Percentiles rank a stretch among this genome's conserved stretches.
Evolutionary conservation across 768 basidiomycete genomes (phyloP).

Genomic region (Tephrocybe rancida): DNA sequence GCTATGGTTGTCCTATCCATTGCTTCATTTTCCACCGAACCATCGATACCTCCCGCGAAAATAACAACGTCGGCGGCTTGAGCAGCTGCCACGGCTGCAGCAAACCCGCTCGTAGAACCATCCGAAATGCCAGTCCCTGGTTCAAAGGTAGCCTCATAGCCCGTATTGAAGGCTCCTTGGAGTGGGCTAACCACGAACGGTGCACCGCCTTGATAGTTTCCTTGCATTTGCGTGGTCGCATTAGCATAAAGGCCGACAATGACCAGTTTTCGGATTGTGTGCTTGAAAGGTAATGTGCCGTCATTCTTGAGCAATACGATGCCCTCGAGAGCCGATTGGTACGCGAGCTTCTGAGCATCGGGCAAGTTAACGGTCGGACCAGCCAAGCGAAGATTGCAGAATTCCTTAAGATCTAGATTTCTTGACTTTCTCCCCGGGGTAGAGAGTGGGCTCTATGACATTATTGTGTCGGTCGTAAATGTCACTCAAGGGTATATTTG

Average conservation of each 20-base stretch:
- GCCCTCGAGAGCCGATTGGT: conserved; percentile 53
- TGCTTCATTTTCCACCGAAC: conserved; percentile 48
- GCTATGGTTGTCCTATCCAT: conserved; percentile 48
- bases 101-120: conserved; percentile 45
- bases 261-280: conserved; percentile 50
- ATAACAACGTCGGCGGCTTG: conserved; percentile 49
- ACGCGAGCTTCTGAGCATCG: conserved; percentile 48
- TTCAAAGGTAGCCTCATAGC: conserved; percentile 46
- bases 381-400: conserved; percentile 50
- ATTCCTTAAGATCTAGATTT: conserved; percentile 69
- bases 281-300: conserved; percentile 53
- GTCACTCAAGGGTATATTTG: conserved; percentile 89
- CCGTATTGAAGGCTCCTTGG: conserved; percentile 47
- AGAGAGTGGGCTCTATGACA: conserved; percentile 77
- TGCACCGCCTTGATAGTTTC: conserved; percentile 56
- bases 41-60: conserved; percentile 58
- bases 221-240: conserved; percentile 58
- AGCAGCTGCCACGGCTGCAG: conserved; percentile 51
- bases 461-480: conserved; percentile 92
- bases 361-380: conserved; percentile 53
- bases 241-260: conserved; percentile 63
- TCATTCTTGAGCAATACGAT: conserved; percentile 70
- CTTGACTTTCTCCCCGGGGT: conserved; percentile 83
- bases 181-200: conserved; percentile 59
- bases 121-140: conserved; percentile 43